phyloP scores from a whole-genome alignment of 106 monocot species.

The Dendrobium officinale region DNA sequence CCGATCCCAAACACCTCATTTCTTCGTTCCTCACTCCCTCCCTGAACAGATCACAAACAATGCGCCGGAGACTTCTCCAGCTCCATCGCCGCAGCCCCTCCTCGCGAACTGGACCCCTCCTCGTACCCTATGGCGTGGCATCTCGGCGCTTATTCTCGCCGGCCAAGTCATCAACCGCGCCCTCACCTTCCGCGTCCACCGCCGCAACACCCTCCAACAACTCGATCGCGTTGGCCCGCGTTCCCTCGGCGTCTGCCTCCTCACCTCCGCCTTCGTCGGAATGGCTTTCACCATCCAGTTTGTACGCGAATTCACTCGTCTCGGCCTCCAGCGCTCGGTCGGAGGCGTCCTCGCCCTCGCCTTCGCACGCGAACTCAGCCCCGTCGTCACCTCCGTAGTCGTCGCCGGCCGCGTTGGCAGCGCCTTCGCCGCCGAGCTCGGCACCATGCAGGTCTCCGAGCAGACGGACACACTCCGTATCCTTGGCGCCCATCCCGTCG shows the following conservation, averaged over 20 bases:
- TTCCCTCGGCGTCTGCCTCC: constrained; percentile 74
- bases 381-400: constrained; percentile 84
- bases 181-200: constrained; percentile 49
- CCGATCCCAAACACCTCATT: background rate
- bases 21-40: constrained; percentile 6
- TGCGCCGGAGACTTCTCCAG: constrained; percentile 7
- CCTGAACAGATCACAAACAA: constrained; percentile 18
- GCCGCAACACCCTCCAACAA: constrained; percentile 71
- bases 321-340: constrained; percentile 80
- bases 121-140: constrained; percentile 53
- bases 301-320: constrained; percentile 86
- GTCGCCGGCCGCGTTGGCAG: constrained; percentile 69
- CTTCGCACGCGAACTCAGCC: constrained; percentile 76
- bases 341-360: constrained; percentile 90
- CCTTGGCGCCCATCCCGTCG: constrained; percentile 58
- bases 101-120: constrained; percentile 46
- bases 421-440: constrained; percentile 71
- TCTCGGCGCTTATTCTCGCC: constrained; percentile 49
- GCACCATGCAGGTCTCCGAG: constrained; percentile 83
- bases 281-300: constrained; percentile 96
- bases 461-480: constrained; percentile 76
- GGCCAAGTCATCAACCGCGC: constrained; percentile 62
- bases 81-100: background rate
- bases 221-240: constrained; percentile 74
- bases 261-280: constrained; percentile 78